These are phyloP conservation scores for Globisporangium nodosum DNA, from an alignment of 352 stramenopile genomes.

Conservation along the genomic window DNA sequence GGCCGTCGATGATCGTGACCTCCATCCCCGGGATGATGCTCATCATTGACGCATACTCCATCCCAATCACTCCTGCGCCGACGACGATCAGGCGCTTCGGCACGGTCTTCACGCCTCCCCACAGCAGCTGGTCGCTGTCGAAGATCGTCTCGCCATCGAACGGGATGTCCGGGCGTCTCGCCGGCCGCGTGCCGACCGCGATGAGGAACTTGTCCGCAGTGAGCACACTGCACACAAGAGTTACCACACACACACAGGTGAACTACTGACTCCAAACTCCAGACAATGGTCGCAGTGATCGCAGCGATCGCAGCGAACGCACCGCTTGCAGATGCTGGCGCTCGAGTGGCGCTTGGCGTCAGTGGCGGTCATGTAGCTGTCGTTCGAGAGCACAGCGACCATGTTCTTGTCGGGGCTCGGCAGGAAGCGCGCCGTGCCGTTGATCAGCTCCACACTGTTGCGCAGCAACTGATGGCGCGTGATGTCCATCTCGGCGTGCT, in stretches of 20 bases:
- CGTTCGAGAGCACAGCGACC: conserved; percentile 81
- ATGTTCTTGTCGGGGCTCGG: conserved; percentile 62
- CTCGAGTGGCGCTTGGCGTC: conserved; percentile 66
- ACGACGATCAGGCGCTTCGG: conserved; percentile 78
- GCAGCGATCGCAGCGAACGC: neutral
- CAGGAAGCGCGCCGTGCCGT: conserved; percentile 75
- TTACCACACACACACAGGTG: no score
- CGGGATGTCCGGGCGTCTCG: conserved; percentile 70
- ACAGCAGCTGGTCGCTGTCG: conserved; percentile 83
- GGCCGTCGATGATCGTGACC: conserved; percentile 86
- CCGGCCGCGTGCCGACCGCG: conserved; percentile 78
- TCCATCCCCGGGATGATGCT: conserved; percentile 87
- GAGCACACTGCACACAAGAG: conserved; percentile 37
- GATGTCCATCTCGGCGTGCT: conserved; percentile 80
- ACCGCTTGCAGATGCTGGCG: conserved; percentile 84
- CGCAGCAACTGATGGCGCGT: conserved; percentile 77
- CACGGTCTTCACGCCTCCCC: conserved; percentile 63
- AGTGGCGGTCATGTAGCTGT: conserved; percentile 72
- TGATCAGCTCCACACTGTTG: conserved; percentile 77
- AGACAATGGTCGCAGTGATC: neutral
- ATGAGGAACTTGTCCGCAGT: conserved; percentile 86
- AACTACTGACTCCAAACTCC: neutral
- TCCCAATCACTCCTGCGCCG: conserved; percentile 85
- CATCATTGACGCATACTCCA: conserved; percentile 91
- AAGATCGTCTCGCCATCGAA: conserved; percentile 87